These are phyloP conservation scores for Funneliformis geosporum DNA, from an alignment of 192 early-diverging fungal genomes.

Conservation along the genomic window DNA sequence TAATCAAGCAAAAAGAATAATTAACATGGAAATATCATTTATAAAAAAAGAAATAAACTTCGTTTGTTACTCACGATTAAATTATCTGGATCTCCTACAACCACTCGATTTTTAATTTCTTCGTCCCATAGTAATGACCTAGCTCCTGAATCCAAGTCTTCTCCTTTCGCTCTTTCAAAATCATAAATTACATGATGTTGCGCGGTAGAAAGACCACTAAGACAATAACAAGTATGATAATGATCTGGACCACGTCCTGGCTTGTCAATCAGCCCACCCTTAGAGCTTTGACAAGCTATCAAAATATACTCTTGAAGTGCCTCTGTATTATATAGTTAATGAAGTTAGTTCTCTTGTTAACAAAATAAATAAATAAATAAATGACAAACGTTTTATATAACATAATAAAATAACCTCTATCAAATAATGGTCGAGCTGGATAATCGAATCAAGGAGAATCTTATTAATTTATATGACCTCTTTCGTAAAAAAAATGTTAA, in stretches of 20 bases:
- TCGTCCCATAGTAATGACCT: conserved; percentile 48
- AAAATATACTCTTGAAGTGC: conserved; percentile 87
- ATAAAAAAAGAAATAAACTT: not conserved
- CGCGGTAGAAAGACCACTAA: conserved; percentile 81
- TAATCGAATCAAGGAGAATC: conserved; percentile 32
- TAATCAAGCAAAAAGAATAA: too few relatives aligned
- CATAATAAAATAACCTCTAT: conserved; percentile 12
- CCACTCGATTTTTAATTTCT: conserved; percentile 30
- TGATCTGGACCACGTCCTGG: conserved; percentile 81
- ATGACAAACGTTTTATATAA: too few relatives aligned
- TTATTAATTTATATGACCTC: not conserved
- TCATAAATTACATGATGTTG: conserved; percentile 72
- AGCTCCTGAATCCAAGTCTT: conserved; percentile 36
- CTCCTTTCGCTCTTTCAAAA: conserved; percentile 6
- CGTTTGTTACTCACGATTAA: conserved; percentile 42
- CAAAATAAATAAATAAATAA: not conserved
- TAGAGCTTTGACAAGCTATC: conserved; percentile 76
- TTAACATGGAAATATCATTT: not conserved
- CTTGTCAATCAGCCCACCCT: conserved; percentile 90
- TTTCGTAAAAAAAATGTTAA: not conserved
- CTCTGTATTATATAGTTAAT: conserved; percentile 43
- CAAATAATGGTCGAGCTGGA: conserved; percentile 27
- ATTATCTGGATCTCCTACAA: conserved; percentile 56
- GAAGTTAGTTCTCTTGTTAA: not conserved
- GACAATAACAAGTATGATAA: conserved; percentile 94